A percentile compares a stretch with the other conserved stretches of the same genome.
Conservation (phyloP, 805 yeast genomes). For the Metschnikowia lachancei region DNA sequence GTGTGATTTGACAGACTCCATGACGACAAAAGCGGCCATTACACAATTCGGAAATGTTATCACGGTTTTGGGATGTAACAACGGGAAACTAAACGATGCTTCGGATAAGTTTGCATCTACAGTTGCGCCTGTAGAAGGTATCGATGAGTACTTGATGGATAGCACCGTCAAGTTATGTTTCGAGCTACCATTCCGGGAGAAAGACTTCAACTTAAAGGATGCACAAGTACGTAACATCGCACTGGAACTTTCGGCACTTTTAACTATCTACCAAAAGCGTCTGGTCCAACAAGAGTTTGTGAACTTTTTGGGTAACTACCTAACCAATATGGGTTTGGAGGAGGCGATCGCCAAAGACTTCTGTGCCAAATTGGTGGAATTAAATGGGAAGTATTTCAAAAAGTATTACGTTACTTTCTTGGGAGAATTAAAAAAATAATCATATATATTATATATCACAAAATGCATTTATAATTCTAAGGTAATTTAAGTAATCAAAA, state of each 20-base stretch:
- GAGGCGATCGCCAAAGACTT: constrained; percentile 58
- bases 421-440: constrained; percentile 31
- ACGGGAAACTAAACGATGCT: constrained; percentile 57
- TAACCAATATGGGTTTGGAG: constrained; percentile 59
- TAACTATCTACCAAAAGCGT: constrained; percentile 49
- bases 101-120: constrained; percentile 51
- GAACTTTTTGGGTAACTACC: constrained; percentile 48
- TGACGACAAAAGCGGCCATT: constrained; percentile 66
- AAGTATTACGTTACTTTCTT: constrained; percentile 58
- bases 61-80: constrained; percentile 61
- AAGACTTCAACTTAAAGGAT: constrained; percentile 64
- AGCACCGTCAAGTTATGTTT: constrained; percentile 66
- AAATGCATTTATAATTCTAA: constrained; percentile 1
- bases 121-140: constrained; percentile 60
- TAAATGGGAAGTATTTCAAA: constrained; percentile 63
- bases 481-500: not conserved
- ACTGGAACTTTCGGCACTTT: constrained; percentile 67
- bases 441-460: constrained; percentile 2
- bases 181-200: constrained; percentile 75
- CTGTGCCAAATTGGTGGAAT: constrained; percentile 52
- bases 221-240: constrained; percentile 76
- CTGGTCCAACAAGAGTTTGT: constrained; percentile 45
- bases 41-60: constrained; percentile 64
- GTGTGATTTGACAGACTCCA: constrained; percentile 58
- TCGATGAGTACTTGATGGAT: constrained; percentile 66